Evolutionary conservation across 352 stramenopile genomes (phyloP).

Genomic region (Globisporangium nagaii): DNA sequence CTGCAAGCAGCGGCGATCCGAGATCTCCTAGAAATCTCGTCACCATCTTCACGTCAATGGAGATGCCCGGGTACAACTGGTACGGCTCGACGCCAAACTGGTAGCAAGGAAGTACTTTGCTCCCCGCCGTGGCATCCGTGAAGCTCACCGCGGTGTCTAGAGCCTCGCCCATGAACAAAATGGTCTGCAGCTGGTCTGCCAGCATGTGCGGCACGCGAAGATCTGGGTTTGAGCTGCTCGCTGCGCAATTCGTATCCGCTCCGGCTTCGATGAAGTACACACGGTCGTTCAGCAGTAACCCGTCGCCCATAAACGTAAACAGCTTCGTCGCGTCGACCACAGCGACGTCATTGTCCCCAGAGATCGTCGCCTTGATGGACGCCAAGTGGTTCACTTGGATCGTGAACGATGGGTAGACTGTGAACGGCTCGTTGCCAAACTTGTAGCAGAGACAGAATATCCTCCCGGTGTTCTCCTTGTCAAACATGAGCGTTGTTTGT

Average conservation of each 20-base stretch:
- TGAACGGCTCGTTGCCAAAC: conserved; percentile 60
- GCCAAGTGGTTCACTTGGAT: conserved; percentile 45
- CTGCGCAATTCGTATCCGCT: conserved; percentile 23
- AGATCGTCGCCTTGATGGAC: conserved; percentile 17
- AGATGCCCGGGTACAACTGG: conserved; percentile 39
- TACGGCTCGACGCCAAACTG: conserved; percentile 58
- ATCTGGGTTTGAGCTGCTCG: conserved; percentile 23
- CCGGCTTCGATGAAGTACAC: conserved; percentile 52
- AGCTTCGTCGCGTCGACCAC: conserved; percentile 47
- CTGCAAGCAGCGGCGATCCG: conserved; percentile 42
- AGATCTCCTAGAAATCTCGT: conserved; percentile 30
- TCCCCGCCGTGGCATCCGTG: conserved; percentile 22
- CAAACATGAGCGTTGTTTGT: conserved; percentile 28
- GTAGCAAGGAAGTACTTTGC: conserved; percentile 39
- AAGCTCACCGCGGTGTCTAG: conserved; percentile 36
- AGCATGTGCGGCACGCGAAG: conserved; percentile 31
- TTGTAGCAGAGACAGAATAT: conserved; percentile 64
- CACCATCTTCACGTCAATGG: conserved; percentile 55
- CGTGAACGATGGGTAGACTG: conserved; percentile 33
- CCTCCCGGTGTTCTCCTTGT: conserved; percentile 31
- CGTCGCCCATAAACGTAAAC: conserved; percentile 47
- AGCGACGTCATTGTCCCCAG: conserved; percentile 29
- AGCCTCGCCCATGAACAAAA: conserved; percentile 29
- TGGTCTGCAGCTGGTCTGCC: conserved; percentile 18
- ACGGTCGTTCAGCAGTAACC: conserved; percentile 44